Evolutionary conservation across 352 stramenopile species (phyloP).

Genomic region (Pythium biforme): DNA sequence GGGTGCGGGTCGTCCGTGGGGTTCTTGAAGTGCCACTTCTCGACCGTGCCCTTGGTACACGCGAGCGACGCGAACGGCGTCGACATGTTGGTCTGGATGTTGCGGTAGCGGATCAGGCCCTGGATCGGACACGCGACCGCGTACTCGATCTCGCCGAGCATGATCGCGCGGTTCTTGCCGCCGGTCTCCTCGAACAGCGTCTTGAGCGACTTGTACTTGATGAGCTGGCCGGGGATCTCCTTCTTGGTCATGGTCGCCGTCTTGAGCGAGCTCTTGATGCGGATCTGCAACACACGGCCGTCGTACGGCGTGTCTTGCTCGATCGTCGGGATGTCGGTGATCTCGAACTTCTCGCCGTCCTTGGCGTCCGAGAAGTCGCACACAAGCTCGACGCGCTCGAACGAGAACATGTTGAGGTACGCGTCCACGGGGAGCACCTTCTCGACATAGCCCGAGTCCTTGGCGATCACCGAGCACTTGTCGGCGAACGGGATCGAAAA

Average conservation of each 20-base stretch:
- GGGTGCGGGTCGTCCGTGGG: constrained; percentile 71
- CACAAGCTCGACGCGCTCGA: constrained; percentile 56
- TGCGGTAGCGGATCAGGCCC: constrained; percentile 51
- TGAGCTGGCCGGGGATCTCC: constrained; percentile 38
- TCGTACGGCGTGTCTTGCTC: constrained; percentile 52
- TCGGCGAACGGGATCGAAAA: constrained; percentile 62
- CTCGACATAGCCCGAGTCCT: constrained; percentile 62
- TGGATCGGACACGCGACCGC: constrained; percentile 37
- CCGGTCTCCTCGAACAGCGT: constrained; percentile 45
- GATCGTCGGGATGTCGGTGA: constrained; percentile 45
- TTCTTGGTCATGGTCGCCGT: constrained; percentile 34
- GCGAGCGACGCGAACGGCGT: constrained; percentile 43
- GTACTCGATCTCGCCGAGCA: constrained; percentile 60
- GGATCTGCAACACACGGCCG: constrained; percentile 45
- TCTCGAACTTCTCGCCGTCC: constrained; percentile 47
- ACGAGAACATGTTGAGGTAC: constrained; percentile 53
- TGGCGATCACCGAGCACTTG: constrained; percentile 61
- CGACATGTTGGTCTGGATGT: constrained; percentile 55
- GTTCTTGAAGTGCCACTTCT: constrained; percentile 82
- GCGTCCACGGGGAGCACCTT: constrained; percentile 26
- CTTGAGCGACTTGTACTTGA: constrained; percentile 56
- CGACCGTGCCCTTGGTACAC: constrained; percentile 68
- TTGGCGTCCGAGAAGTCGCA: constrained; percentile 52
- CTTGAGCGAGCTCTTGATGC: constrained; percentile 39
- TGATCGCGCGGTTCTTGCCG: constrained; percentile 52